phyloP scores from a whole-genome alignment of 805 yeast genomes.

The Pichia californica region DNA sequence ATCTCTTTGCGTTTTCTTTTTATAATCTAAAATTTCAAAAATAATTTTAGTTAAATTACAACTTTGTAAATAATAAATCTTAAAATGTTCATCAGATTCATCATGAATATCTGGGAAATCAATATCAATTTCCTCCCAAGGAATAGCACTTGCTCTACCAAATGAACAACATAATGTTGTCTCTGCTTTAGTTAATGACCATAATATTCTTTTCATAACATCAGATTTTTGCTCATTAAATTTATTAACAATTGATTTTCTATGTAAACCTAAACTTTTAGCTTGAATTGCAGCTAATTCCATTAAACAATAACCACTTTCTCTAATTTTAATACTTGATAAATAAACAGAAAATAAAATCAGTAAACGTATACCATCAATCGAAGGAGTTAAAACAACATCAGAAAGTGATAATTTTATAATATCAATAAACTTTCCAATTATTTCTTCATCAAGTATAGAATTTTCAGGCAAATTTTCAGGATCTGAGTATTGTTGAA shows the following conservation, averaged over 20 bases:
- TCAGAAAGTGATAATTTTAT: constrained; percentile 38
- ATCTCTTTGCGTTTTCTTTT: constrained; percentile 31
- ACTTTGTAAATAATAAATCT: constrained; percentile 29
- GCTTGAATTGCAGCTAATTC: constrained; percentile 43
- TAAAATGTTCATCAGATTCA: constrained; percentile 26
- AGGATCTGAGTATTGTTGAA: constrained; percentile 25
- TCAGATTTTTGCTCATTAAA: constrained; percentile 31
- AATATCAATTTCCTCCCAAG: constrained; percentile 39
- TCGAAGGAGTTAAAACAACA: constrained; percentile 37
- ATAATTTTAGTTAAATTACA: constrained; percentile 33
- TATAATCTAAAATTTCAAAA: constrained; percentile 35
- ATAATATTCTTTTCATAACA: constrained; percentile 36
- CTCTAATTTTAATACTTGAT: constrained; percentile 39
- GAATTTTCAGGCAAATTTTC: constrained; percentile 19
- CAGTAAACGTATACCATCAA: constrained; percentile 39
- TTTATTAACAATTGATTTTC: constrained; percentile 32
- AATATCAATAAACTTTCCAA: constrained; percentile 33
- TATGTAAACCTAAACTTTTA: constrained; percentile 42
- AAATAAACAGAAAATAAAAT: constrained; percentile 38
- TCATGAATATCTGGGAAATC: constrained; percentile 31
- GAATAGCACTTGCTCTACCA: constrained; percentile 41
- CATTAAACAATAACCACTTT: constrained; percentile 42
- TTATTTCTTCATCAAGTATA: constrained; percentile 20
- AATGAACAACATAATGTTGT: constrained; percentile 36
- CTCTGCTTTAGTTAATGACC: constrained; percentile 40